Evolutionary conservation across 306 rosid species (phyloP).

Genomic region (Quercus ilex): DNA sequence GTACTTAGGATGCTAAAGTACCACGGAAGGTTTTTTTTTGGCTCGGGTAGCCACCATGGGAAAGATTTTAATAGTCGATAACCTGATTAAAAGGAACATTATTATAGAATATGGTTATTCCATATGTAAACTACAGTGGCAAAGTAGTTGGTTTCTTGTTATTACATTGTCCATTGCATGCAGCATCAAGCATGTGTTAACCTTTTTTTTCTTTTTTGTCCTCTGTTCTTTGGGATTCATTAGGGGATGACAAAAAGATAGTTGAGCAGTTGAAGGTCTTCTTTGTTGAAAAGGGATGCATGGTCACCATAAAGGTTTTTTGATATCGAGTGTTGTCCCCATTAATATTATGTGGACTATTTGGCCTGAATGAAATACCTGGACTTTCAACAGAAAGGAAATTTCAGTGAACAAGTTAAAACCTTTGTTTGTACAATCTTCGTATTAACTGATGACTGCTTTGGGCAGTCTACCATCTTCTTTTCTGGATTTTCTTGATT

Average conservation of each 20-base stretch:
- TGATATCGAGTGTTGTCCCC: not conserved
- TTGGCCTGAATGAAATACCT: not conserved
- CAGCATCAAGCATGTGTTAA: not conserved
- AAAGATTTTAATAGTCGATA: not conserved
- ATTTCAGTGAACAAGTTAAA: not conserved
- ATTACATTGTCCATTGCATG: not conserved
- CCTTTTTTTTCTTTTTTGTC: not conserved
- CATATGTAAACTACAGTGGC: not conserved
- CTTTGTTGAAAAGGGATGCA: not conserved
- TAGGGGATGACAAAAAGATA: not conserved
- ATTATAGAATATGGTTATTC: not conserved
- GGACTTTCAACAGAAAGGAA: not conserved
- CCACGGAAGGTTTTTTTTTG: not conserved
- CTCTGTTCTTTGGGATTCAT: not conserved
- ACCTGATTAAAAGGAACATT: not conserved
- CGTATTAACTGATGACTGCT: too few species aligned
- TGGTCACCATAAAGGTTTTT: not conserved
- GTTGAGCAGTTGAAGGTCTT: not conserved
- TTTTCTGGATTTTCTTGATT: too few species aligned
- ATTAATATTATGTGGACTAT: not conserved
- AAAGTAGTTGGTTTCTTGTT: not conserved
- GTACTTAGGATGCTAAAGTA: not conserved
- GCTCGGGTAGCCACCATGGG: not conserved
- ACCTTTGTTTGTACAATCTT: not conserved
- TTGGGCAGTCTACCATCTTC: too few species aligned